Evolutionary conservation across 768 basidiomycete species (phyloP), one percentile per base, ranked within the genome.

Genomic region (Pulveroboletus sp.): DNA sequence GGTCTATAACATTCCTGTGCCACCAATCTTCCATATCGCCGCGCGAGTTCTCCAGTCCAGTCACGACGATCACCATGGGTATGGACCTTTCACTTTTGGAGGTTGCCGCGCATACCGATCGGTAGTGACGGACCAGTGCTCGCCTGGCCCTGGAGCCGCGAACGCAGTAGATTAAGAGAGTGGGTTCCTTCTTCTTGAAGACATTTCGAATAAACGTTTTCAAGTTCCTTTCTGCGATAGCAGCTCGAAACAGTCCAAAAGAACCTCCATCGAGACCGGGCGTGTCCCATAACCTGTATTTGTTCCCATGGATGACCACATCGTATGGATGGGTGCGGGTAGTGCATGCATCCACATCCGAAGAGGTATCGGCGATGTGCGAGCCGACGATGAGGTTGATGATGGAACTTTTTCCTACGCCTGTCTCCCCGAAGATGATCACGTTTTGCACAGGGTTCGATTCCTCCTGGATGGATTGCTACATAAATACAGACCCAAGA

Each of bases 401-500:
- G 17, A 76, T 53, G 1, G 72, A 74, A 50, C 51, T n/a, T n/a
- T n/a, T n/a, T n/a, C n/a, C n/a, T n/a, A n/a, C n/a, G 30, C 75
- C 75, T 9, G 64, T 59, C 54, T 76, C 73, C n/a, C 75, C 76
- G 50, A 76, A 77, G n/a, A 75, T 32, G 39, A 76, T 45, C 43
- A 75, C 59, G 50, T 76, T 76, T 39, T 47, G 43, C 24, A 31
- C 51, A 4, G 52, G 47, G 16, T 20, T 30, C 22, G 41, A 23
- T 30, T 43, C 49, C 23, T 19, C 43, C 54, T 57, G 29, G 26
- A 22, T 29, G 32, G 12, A n/a, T n/a, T n/a, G 29, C 46, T 38
- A 49, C 17, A 44, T 54, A 35, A 49, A 51, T 35, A 41, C 32
- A 13, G 9, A 35, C 24, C 35, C 36, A 30, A 41, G n/a, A 17